Evolutionary conservation across 2,329 filamentous ascomycete species (phyloP).

Genomic region (Saccharata proteae): DNA sequence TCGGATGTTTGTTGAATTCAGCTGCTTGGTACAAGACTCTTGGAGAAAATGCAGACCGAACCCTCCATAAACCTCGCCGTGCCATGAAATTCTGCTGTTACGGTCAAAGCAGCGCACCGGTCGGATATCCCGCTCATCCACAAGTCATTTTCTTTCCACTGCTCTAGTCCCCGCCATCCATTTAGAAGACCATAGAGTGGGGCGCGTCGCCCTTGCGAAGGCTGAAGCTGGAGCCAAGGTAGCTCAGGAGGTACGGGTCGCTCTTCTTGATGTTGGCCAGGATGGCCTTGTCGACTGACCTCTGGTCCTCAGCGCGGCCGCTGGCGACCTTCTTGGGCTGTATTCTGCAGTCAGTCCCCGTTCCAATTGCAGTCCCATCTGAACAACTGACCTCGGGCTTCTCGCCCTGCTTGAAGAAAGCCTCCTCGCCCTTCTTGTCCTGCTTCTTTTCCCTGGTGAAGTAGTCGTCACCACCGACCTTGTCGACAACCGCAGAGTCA

Average conservation of each 20-base stretch:
- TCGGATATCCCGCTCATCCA: slow-evolving; percentile 20
- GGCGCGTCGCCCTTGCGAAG: slow-evolving; percentile 98
- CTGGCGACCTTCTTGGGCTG: slow-evolving; percentile 96
- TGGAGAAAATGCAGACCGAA: slow-evolving; percentile 26
- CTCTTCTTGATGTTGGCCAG: slow-evolving; percentile 91
- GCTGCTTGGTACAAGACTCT: slow-evolving; percentile 28
- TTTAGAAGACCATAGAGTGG: slow-evolving; percentile 98
- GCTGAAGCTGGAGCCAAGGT: slow-evolving; percentile 94
- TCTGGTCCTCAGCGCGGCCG: slow-evolving; percentile 92
- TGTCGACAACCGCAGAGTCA: slow-evolving; percentile 59
- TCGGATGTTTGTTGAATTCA: slow-evolving; percentile 22
- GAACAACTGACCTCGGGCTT: slow-evolving; percentile 71
- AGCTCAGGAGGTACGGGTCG: slow-evolving; percentile 81
- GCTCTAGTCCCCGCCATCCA: slow-evolving; percentile 9
- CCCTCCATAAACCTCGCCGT: slow-evolving; percentile 24
- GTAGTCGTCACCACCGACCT: slow-evolving; percentile 75
- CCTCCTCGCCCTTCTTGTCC: slow-evolving; percentile 94
- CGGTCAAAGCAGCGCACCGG: slow-evolving; percentile 27
- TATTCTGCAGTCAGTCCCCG: slow-evolving; percentile 16
- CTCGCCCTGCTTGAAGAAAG: slow-evolving; percentile 99
- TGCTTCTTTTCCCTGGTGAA: slow-evolving; percentile 91
- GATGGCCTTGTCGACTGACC: slow-evolving; percentile 94
- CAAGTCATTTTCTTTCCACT: slow-evolving; percentile 2
- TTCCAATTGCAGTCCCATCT: slow-evolving; percentile 1
- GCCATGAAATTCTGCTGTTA: slow-evolving; percentile 23